Base-by-base conservation (phyloP, 2,329 filamentous ascomycete genomes). In the Colletotrichum neosansevieriae region DNA sequence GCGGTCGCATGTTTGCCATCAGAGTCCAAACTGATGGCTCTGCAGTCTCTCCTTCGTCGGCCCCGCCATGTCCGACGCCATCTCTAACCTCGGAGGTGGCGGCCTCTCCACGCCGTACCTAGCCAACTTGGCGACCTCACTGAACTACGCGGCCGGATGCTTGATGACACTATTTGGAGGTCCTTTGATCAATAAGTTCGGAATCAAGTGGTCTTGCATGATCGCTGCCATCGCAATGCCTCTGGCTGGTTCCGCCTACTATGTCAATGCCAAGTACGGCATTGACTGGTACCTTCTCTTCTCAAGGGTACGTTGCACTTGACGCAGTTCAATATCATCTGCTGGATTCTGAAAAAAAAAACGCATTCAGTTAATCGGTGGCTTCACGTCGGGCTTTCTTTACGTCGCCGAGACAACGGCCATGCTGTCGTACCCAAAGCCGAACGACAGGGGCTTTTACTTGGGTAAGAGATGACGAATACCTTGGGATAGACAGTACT, bases 111-210 rank as follows among this genome's bases (percentile, higher is more conserved):
- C 63, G 2, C 63, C 63, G 32, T 67, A 67, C 24, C n/a, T 67
- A 19, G 63, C 63, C 19, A 67, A 67, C 40, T 29, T 67, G 34
- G 63, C 63, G 12, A 67, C 50, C 19, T 17, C 63, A 3, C 63
- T 67, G 10, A 63, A 44, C 42, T 67, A 63, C 36, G 29, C 40
- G 40, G 42, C 63, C 9, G 63, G 63, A 4, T 67, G 63, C 10
- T 4, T 67, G 10, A 56, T 62, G 24, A 63, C 63, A 1, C 13
- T 67, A 12, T 75, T 78, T 9, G 79, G 78, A 19, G 78, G 78
- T 0, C 79, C 78, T 1, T 60, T 80, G 56, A 80, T 80, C 70
- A 80, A 79, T 70, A 80, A 79, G 58, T 61, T 80, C 7, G 79
- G 79, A 13, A 79, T 80, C 62, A 77, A 76, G 53, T 77, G 75